Base-by-base conservation (phyloP, 257 asterid genomes). In the Rubia yunnanensis region DNA sequence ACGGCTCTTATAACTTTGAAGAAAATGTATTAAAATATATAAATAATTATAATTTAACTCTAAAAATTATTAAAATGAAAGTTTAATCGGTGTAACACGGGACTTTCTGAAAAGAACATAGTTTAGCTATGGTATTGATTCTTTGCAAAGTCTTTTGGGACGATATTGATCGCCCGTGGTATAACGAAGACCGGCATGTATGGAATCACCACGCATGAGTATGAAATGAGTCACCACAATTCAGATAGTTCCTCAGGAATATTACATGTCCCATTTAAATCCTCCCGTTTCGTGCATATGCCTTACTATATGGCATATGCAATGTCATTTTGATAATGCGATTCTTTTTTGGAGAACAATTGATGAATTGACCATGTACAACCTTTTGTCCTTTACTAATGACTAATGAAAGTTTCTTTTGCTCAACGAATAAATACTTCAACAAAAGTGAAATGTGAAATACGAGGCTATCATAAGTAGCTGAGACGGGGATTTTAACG, bases 1-100 rank as follows among this genome's bases (percentile, higher is more conserved):
- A n/a, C n/a, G n/a, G n/a, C n/a, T n/a, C n/a, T n/a, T n/a, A n/a
- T n/a, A n/a, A n/a, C n/a, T n/a, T n/a, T n/a, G n/a, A n/a, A n/a
- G n/a, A n/a, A n/a, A n/a, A n/a, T n/a, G n/a, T n/a, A n/a, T n/a
- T n/a, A n/a, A n/a, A n/a, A n/a, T n/a, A n/a, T n/a, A n/a, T n/a
- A n/a, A n/a, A n/a, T n/a, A n/a, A n/a, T n/a, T n/a, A n/a, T n/a
- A n/a, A n/a, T n/a, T n/a, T n/a, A n/a, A n/a, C n/a, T n/a, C n/a
- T n/a, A n/a, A n/a, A n/a, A n/a, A n/a, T n/a, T n/a, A n/a, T n/a
- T n/a, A n/a, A n/a, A n/a, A n/a, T n/a, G n/a, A 8, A 35, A 35
- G 39, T 35, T 35, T 10, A 74, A 74, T 68, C 70, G 63, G 53
- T 68, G 38, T 41, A 3, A 39, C n/a, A n/a, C n/a, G n/a, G n/a